Base-by-base conservation (phyloP, 2,329 filamentous ascomycete species). In the Xylariaceae sp. region DNA sequence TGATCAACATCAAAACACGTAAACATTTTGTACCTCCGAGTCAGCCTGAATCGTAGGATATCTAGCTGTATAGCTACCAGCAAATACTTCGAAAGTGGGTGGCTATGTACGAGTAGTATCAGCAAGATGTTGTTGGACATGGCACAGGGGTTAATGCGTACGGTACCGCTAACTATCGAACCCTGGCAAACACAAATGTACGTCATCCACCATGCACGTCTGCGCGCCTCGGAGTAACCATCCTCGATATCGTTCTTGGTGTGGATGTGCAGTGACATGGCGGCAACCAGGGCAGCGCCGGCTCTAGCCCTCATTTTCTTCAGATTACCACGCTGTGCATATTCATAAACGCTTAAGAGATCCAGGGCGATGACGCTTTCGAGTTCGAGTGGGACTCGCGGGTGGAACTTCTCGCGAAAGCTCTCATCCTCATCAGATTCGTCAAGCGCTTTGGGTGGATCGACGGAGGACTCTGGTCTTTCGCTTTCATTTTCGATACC, bases 121-220 rank as follows among this genome's bases (percentile, higher is more conserved):
- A 22, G n/a, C 2, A 36, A 15, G 17, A 10, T 38, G 35, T 51
- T 31, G 47, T 40, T 43, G 30, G 15, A 10, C 9, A 11, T 17
- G 18, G 15, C 14, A 44, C 17, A 3, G 14, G 12, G 18, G 18
- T 33, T 10, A 17, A 36, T n/a, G 54, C 66, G 53, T 67, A 75
- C 73, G 53, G 69, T 71, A 48, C 74, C 76, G 62, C 72, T 76
- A 18, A 78, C 73, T 46, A 79, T 77, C 1, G 74, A 71, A 11
- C 69, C 72, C 57, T 80, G 76, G 39, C 74, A 76, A 5, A 73
- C 71, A 50, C 70, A 73, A 14, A 77, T 69, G 50, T 78, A 80
- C 65, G 75, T 77, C 73, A 77, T 77, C 76, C 76, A 79, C 75
- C 75, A 79, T 6, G 71, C 67, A 30, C 75, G 67, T 30, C 74